phyloP scores from a whole-genome alignment of 2,329 filamentous ascomycete genomes.

The Fusarium floridanum region DNA sequence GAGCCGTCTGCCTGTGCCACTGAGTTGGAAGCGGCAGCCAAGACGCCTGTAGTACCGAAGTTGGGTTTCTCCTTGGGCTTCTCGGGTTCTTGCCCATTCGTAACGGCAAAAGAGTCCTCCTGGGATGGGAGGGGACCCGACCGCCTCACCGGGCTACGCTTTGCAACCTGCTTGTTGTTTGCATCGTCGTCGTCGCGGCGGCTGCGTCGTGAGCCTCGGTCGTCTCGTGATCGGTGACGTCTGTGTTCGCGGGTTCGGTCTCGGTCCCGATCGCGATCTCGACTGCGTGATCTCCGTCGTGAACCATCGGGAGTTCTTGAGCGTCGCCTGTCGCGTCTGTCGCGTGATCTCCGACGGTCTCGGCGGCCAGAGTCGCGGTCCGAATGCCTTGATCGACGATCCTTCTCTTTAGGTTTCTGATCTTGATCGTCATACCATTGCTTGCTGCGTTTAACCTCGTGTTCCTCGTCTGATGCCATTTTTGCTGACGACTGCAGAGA shows the following conservation, averaged over 20 bases:
- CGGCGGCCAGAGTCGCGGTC: slow-evolving; percentile 42
- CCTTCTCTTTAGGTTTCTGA: slow-evolving; percentile 28
- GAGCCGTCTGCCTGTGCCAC: slow-evolving; percentile 79
- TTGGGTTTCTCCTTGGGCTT: slow-evolving; percentile 89
- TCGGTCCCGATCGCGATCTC: slow-evolving; percentile 41
- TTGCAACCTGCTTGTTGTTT: slow-evolving; percentile 40
- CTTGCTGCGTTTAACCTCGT: slow-evolving; percentile 24
- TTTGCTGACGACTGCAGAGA: slow-evolving; percentile 1
- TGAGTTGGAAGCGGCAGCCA: slow-evolving; percentile 89
- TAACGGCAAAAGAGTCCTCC: slow-evolving; percentile 69
- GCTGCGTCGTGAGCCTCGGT: slow-evolving; percentile 44
- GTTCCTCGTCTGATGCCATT: slow-evolving; percentile 49
- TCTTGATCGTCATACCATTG: slow-evolving; percentile 39
- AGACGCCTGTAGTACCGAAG: slow-evolving; percentile 80
- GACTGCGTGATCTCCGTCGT: slow-evolving; percentile 44
- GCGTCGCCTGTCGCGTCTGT: slow-evolving; percentile 48
- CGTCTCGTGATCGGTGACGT: slow-evolving; percentile 52
- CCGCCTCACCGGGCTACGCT: slow-evolving; percentile 46
- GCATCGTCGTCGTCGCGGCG: slow-evolving; percentile 36
- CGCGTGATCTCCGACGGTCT: slow-evolving; percentile 48
- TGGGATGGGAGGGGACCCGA: slow-evolving; percentile 71
- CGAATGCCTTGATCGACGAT: slow-evolving; percentile 40
- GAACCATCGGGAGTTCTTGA: slow-evolving; percentile 50
- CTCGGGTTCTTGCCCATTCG: slow-evolving; percentile 60
- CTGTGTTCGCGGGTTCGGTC: slow-evolving; percentile 38